Evolutionary conservation across 805 yeast genomes (phyloP), one percentile per base, ranked within the genome.

Genomic region (Pichia occidentalis): DNA sequence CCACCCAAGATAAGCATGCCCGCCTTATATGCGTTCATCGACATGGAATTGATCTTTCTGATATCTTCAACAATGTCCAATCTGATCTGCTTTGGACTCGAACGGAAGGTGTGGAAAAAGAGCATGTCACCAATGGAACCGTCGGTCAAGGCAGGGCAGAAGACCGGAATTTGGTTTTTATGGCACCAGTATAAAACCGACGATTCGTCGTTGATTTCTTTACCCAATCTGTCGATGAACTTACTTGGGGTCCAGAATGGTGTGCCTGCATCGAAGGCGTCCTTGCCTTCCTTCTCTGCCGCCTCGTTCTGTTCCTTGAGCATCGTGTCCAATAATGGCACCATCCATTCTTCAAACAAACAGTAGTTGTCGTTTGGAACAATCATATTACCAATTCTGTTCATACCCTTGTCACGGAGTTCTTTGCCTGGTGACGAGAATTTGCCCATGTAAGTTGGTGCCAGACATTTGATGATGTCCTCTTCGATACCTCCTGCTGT

Each of bases 111-210:
- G 63, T 92, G 97, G 83, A 92, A 92, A 59, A 92, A 92, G 43
- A 92, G 73, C 99, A 92, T 92, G 59, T 92, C 99, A 49, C 99
- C 99, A 53, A 92, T 84, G 32, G 96, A 86, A 16, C 99, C 99
- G 64, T 92, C 99, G 5, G 99, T 92, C 42, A 92, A 68, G 3
- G 97, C 92, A 16, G 99, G 99, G 62, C 97, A 92, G 64, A 92
- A 92, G 27, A 92, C 76, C 13, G 99, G 99, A 45, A 92, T 92
- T 54, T 87, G 65, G 67, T 92, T 92, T 65, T 92, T 90, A 68
- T 92, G 94, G 23, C 97, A 95, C 97, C 98, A 94, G 64, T 90
- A 92, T 31, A 90, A 71, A 4, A 92, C 97, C 4, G 95, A 85
- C 30, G 82, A 69, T 61, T 92, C 97, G 60, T 92, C 90, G 57